These are phyloP conservation scores for Isatis tinctoria DNA, from an alignment of 345 rosid species.

Conservation along the genomic window DNA sequence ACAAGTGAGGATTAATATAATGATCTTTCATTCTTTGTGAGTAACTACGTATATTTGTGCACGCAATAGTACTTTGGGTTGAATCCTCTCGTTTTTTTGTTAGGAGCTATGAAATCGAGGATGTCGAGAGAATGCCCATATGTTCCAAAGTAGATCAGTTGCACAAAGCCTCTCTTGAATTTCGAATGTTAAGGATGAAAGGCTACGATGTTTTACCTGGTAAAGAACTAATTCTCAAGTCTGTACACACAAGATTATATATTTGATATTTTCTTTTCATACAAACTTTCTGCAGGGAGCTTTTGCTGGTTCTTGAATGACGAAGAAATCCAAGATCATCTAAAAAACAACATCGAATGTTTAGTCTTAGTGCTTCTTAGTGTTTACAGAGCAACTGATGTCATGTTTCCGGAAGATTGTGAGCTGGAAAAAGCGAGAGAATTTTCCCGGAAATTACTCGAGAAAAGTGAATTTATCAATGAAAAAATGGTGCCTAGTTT, in stretches of 20 bases:
- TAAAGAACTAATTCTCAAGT: constrained; percentile 13
- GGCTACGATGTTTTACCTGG: constrained; percentile 49
- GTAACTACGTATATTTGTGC: too few species aligned
- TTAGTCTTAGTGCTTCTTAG: constrained; percentile 38
- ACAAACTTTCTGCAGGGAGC: constrained; percentile 28
- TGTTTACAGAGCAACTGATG: constrained; percentile 52
- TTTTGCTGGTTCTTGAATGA: constrained; percentile 55
- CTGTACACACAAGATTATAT: neutral
- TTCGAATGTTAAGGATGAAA: constrained; percentile 45
- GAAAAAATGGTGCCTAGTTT: neutral
- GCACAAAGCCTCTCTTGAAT: constrained; percentile 48
- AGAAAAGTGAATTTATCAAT: constrained; percentile 16
- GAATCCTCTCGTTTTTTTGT: neutral
- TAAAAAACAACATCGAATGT: constrained; percentile 26
- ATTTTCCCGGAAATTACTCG: constrained; percentile 39
- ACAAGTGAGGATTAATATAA: constrained; percentile 28
- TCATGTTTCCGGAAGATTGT: constrained; percentile 49
- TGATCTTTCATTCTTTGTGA: too few species aligned
- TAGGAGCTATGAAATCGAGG: constrained; percentile 34
- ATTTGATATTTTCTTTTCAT: neutral
- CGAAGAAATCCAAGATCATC: constrained; percentile 23
- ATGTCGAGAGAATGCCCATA: neutral
- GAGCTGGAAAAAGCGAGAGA: constrained; percentile 46
- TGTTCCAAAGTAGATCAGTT: constrained; percentile 23
- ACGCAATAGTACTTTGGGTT: too few species aligned